phyloP scores from a whole-genome alignment of 805 yeast genomes.

The Ogataea wickerhamii region DNA sequence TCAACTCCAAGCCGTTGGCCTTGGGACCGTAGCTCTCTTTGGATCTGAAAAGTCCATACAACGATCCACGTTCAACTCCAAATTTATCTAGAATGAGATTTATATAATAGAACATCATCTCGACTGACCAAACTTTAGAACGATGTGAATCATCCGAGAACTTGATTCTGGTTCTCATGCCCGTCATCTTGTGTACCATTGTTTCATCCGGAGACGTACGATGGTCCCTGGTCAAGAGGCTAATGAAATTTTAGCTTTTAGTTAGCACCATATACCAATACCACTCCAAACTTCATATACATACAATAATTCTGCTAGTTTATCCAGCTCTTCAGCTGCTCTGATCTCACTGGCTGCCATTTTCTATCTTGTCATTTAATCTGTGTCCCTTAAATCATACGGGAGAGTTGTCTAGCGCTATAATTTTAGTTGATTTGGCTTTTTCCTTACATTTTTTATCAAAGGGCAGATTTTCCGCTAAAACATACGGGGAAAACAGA shows the following conservation, averaged over 20 bases:
- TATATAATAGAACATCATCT: slow-evolving; percentile 29
- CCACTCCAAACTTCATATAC: slow-evolving; percentile 9
- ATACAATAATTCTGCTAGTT: slow-evolving; percentile 21
- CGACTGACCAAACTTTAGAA: slow-evolving; percentile 25
- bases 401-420: no score
- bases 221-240: slow-evolving; percentile 23
- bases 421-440: no score
- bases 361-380: not conserved
- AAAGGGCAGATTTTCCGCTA: no score
- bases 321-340: slow-evolving; percentile 7
- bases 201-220: slow-evolving; percentile 26
- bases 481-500: no score
- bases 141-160: slow-evolving; percentile 29
- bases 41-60: slow-evolving; percentile 23
- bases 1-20: slow-evolving; percentile 14
- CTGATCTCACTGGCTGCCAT: not conserved
- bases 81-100: slow-evolving; percentile 28
- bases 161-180: slow-evolving; percentile 24
- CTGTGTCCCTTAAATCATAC: no score
- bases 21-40: slow-evolving; percentile 29
- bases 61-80: slow-evolving; percentile 7
- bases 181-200: slow-evolving; percentile 22
- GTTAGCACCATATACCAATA: no score
- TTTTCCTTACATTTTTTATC: no score
- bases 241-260: no score